Evolutionary conservation across 306 rosid species (phyloP).

Genomic region (Glycine tomentella): DNA sequence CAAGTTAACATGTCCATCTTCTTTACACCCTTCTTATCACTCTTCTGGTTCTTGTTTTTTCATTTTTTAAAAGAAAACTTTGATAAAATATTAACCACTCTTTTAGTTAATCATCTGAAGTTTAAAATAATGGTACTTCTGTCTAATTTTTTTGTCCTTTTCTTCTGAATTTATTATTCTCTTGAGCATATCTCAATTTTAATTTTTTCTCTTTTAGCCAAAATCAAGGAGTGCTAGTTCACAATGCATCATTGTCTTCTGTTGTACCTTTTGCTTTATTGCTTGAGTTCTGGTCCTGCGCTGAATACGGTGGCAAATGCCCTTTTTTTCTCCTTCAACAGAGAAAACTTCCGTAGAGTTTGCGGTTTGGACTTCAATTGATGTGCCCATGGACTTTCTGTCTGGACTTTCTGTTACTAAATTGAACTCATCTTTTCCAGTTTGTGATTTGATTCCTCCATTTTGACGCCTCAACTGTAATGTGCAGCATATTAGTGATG

Average conservation of each 20-base stretch:
- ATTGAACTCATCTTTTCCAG: constrained; percentile 42
- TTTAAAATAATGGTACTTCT: constrained; percentile 16
- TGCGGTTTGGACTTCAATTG: constrained; percentile 80
- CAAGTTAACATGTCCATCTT: constrained; percentile 8
- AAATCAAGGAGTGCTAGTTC: constrained; percentile 19
- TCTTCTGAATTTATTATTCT: constrained; percentile 24
- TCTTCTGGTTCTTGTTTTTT: background rate
- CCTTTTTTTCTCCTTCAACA: constrained; percentile 58
- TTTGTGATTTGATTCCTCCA: constrained; percentile 44
- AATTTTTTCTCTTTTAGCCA: background rate
- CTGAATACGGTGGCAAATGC: constrained; percentile 52
- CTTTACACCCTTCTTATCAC: constrained; percentile 18
- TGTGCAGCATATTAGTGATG: constrained; percentile 40
- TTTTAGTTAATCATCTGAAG: constrained; percentile 12
- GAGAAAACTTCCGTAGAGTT: constrained; percentile 68
- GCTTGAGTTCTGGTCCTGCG: constrained; percentile 62
- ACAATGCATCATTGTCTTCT: constrained; percentile 24
- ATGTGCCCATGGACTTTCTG: constrained; percentile 65
- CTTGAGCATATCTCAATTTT: constrained; percentile 20
- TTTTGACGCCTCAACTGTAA: constrained; percentile 66
- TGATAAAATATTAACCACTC: constrained; percentile 21
- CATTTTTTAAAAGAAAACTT: background rate
- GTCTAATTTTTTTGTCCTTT: constrained; percentile 29
- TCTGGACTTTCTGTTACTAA: constrained; percentile 58
- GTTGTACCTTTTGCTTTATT: constrained; percentile 68